phyloP scores from a whole-genome alignment of 805 yeast genomes.

The Candida krabiensis region DNA sequence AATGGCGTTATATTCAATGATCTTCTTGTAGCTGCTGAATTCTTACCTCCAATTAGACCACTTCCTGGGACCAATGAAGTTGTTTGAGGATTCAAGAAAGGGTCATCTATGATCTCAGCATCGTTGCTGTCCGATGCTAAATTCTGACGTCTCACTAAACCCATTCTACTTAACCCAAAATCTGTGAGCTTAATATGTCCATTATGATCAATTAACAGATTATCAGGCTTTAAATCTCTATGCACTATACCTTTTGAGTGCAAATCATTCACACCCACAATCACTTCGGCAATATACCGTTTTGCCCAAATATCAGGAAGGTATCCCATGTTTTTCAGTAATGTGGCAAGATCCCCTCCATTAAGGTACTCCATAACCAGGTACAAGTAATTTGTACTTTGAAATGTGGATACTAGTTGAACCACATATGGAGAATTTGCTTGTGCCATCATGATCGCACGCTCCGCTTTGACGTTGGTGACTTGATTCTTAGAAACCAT shows the following conservation, averaged over 20 bases:
- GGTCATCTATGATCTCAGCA: conserved; percentile 18
- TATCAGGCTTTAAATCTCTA: conserved; percentile 95
- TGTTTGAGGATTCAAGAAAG: conserved; percentile 15
- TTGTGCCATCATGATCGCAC: conserved; percentile 98
- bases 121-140: conserved; percentile 1
- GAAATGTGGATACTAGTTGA: conserved; percentile 82
- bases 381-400: conserved; percentile 80
- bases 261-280: conserved; percentile 85
- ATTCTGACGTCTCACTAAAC: conserved; percentile 79
- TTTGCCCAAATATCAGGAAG: conserved; percentile 85
- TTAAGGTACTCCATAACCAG: conserved; percentile 94
- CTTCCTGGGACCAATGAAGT: conserved; percentile 14
- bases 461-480: conserved; percentile 87
- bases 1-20: conserved; percentile 26
- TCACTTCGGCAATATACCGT: conserved; percentile 84
- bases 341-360: conserved; percentile 94
- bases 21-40: conserved; percentile 8
- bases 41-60: background rate
- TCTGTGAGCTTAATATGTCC: conserved; percentile 95
- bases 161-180: conserved; percentile 90
- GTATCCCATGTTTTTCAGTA: conserved; percentile 77
- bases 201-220: conserved; percentile 74
- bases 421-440: conserved; percentile 93
- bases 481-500: conserved; percentile 98
- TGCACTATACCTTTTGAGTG: conserved; percentile 90